These are phyloP conservation scores for Astragalus glycyphyllos DNA, from an alignment of 306 rosid genomes.

Conservation along the genomic window DNA sequence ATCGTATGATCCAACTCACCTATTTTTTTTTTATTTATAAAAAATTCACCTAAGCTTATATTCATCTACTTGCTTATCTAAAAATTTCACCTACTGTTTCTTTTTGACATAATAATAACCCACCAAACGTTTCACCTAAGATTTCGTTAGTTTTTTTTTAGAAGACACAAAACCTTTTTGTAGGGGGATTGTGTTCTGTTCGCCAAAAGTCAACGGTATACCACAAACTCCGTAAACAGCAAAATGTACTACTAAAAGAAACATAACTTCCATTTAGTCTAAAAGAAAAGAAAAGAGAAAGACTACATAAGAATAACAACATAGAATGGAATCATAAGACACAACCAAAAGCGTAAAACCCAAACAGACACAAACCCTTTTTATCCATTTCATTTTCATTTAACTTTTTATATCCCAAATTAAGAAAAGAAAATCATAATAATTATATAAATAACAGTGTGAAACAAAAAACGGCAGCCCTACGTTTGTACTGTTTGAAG, in stretches of 20 bases:
- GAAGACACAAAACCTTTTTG: not conserved
- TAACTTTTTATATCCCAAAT: not conserved
- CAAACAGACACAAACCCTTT: not conserved
- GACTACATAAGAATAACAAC: no score
- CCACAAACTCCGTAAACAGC: not conserved
- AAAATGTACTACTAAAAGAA: not conserved
- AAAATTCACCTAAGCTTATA: no score
- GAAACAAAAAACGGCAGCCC: slow-evolving; percentile 43
- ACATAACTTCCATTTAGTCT: slow-evolving; percentile 2
- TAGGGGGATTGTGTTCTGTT: not conserved
- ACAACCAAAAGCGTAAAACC: slow-evolving; percentile 22
- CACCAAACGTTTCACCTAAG: no score
- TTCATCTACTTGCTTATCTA: no score
- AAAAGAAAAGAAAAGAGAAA: not conserved
- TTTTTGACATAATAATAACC: no score
- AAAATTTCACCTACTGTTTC: no score
- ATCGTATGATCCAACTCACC: no score
- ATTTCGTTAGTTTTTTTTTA: not conserved
- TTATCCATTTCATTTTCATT: not conserved
- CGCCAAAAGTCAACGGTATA: not conserved
- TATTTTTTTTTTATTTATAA: no score
- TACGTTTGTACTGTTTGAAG: slow-evolving; percentile 47
- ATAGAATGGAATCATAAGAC: not conserved
- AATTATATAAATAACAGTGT: slow-evolving; percentile 35
- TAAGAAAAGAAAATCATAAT: not conserved